Base-by-base conservation (phyloP, 495 filamentous ascomycete genomes). In the Patellaria atrata region DNA sequence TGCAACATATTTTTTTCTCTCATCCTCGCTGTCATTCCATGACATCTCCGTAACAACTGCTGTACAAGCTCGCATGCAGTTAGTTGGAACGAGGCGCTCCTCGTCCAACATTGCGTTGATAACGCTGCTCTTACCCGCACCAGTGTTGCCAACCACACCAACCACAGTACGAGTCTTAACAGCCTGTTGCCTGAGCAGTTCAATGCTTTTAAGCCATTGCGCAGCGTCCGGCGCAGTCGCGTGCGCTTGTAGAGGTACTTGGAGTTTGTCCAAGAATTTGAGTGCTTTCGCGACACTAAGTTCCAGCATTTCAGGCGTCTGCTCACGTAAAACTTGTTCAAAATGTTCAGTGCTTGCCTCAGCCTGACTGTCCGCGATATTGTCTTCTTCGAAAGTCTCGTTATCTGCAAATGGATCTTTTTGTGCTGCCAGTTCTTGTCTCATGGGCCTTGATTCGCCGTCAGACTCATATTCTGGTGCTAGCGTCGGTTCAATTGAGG, bases 31-130 rank as follows among this genome's bases (percentile, higher is more conserved):
- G 47, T 66, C 24, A 27, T 52, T 52, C 44, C 38, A 81, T 0
- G 72, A 71, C 10, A 81, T 66, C 43, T 80, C 76, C 0, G 68
- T 79, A 0, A 71, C 67, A 7, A 71, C 69, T 0, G 75, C 74
- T 3, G 77, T 81, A 39, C 73, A 78, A 6, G 73, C 75, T 38
- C 71, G 56, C 68, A 71, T 72, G 43, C 67, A 70, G 33, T 69
- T 68, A 10, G 67, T 71, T 11, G 66, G 58, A 3, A 70, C 57
- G 15, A 68, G 49, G 0, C 55, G 53, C 30, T 70, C 62, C 24
- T 40, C 51, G 27, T 54, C 53, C 10, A 56, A 43, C 31, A 56
- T 34, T 6, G 53, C 53, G 27, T 56, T 56, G 22, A 56, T 54
- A 8, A 54, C 45, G 26, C 43, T 45, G 25, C 40, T 50, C 22